Base-by-base conservation (phyloP, 768 basidiomycete genomes). In the Termitomyces eurrhizus region DNA sequence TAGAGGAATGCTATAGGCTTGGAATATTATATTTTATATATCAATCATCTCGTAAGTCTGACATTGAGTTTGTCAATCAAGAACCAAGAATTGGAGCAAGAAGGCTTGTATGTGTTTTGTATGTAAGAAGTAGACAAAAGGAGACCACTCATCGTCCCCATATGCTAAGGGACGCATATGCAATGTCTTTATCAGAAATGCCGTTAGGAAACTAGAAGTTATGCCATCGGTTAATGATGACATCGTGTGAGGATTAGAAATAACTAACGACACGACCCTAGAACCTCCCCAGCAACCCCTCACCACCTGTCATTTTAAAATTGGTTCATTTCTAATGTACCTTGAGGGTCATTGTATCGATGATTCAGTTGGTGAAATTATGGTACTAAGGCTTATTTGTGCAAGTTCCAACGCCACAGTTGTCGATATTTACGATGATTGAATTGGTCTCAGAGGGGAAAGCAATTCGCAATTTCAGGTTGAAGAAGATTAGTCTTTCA, bases 351-450 rank as follows among this genome's bases (percentile, higher is more conserved):
- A 7, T 21, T 21, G 9, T 4, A 21, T 44, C 4, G 9, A n/a
- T 11, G n/a, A 21, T 44, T 11, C 2, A n/a, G 8, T 44, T 21
- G 8, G n/a, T 21, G 13, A 26, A 26, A 36, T 2, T 26, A 52
- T 14, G 35, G 33, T 3, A 39, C 26, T 42, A 14, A 46, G 44
- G 14, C 45, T 48, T 64, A 81, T 83, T 83, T 29, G 69, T 73
- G 70, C 84, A 86, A 36, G 81, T 72, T 0, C 74, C 77, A 3
- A 37, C 32, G 49, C 86, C 87, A 64, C 86, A 88, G 66, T 86
- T 80, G 3, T 86, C 78, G 11, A 79, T 80, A 44, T 83, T 8
- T 77, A 48, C 68, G 74, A 57, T 78, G 29, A 29, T 29, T 29
- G 29, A 4, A 29, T 29, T 29, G 29, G 24, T 50, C 45, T 59